These are phyloP conservation scores for Cyberlindnera japonica DNA, from an alignment of 805 yeast genomes.

Conservation along the genomic window DNA sequence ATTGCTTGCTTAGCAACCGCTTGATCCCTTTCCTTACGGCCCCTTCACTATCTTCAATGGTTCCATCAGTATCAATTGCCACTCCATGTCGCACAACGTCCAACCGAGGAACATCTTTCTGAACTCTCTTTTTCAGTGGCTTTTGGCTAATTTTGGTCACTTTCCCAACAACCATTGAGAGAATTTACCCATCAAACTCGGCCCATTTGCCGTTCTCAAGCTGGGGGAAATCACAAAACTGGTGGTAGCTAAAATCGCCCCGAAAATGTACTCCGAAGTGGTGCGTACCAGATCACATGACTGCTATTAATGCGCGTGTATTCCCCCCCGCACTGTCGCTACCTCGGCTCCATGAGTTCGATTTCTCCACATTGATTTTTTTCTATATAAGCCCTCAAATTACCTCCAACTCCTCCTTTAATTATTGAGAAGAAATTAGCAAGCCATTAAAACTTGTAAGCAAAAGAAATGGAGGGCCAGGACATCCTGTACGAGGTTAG, in stretches of 20 bases:
- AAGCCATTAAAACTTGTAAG: background rate
- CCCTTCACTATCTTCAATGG: slow-evolving; percentile 1
- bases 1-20: slow-evolving; percentile 12
- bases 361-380: too few species aligned
- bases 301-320: slow-evolving; percentile 1
- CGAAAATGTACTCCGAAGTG: too few species aligned
- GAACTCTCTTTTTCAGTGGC: slow-evolving; percentile 5
- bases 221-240: too few species aligned
- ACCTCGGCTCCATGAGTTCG: too few species aligned
- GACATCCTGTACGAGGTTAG: slow-evolving; percentile 31
- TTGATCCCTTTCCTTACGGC: slow-evolving; percentile 6
- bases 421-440: background rate
- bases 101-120: slow-evolving; percentile 9
- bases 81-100: background rate
- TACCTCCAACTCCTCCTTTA: background rate
- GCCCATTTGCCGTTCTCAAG: too few species aligned
- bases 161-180: too few species aligned
- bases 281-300: too few species aligned
- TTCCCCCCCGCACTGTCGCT: too few species aligned
- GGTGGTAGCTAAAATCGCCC: too few species aligned
- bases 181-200: too few species aligned
- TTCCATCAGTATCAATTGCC: slow-evolving; percentile 1
- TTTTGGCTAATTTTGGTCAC: too few species aligned
- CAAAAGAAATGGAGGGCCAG: slow-evolving; percentile 20
- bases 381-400: too few species aligned